Evolutionary conservation across 345 rosid species (phyloP), one percentile per base, ranked within the genome.

Genomic region (Syzygium aqueum): DNA sequence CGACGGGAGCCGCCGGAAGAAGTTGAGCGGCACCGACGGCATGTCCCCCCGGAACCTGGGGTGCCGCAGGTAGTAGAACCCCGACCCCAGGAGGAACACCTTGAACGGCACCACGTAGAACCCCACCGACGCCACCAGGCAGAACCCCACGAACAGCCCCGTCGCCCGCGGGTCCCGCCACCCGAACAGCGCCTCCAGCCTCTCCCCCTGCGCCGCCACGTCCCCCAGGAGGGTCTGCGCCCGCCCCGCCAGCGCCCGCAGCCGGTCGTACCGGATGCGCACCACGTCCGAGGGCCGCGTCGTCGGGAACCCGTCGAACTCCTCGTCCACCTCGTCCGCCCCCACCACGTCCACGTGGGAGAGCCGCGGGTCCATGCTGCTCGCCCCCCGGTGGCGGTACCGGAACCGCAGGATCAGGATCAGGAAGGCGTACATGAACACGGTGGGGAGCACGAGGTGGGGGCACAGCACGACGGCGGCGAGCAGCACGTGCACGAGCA

Each of bases 141-240:
- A 97, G 54, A 94, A 89, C 89, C 91, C 91, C 88, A 90, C 95
- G 88, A 97, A 95, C 25, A 97, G 93, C 65, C 97, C 95, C 5
- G 96, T 96, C 3, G 99, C 98, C 1, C 99, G 91, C 57, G 98
- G 98, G 63, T 97, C 98, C 89, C 96, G 92, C 99, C 99, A 97
- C 67, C 89, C 95, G 50, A 91, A 94, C 51, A 97, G 65, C 2
- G 98, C 98, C 78, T 97, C 97, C 23, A 97, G 50, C 19, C 98
- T 89, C 91, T 96, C 99, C 30, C 98, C 98, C 85, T 96, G 98
- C 7, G 96, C 96, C 16, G 98, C 96, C 92, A 94, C 86, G 87
- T 97, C 99, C 54, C 99, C 99, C 5, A 97, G 84, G 3, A 95
- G 89, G 8, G 95, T 92, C 84, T 97, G 98, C 23, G 98, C 97